Evolutionary conservation across 2,329 filamentous ascomycete genomes (phyloP), one percentile per base, ranked within the genome.

Genomic region (Phoma sp.): DNA sequence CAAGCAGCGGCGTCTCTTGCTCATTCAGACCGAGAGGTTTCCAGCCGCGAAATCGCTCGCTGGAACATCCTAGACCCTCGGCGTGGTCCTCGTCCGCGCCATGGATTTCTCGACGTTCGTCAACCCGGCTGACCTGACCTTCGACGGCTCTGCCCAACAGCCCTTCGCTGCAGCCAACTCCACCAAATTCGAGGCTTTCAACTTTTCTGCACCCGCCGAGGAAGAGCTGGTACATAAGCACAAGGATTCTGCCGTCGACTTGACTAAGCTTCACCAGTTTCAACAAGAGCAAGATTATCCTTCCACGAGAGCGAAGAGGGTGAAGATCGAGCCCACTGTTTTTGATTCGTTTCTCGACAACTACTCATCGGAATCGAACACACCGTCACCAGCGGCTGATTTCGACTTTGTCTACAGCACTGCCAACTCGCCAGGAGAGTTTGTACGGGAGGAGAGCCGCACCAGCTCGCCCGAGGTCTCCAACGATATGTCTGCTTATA

Each of bases 401-500:
- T 60, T 59, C 47, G 60, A 62, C 52, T 60, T 66, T 47, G 59
- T 72, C 39, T 73, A 71, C 51, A 70, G 70, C 64, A 64, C 65
- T 14, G 61, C 64, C 50, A 71, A 69, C 42, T 72, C 70, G 8
- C 70, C 70, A 4, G 65, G 68, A 14, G 69, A 67, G 44, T 70
- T 65, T 35, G 32, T 61, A 7, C 59, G 67, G 11, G 66, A 71
- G 14, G 61, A 65, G 40, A 72, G 68, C 57, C 68, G 65, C 29
- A 65, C 65, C 30, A 70, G 62, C 63, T 71, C 70, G 1, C 70
- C 68, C 11, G 69, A 68, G 9, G 62, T 65, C 22, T 61, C 60
- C 44, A 65, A 62, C 39, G 66, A 67, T 42, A 58, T 62, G 39
- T 40, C 59, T 14, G 30, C 43, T 3, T 46, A 55, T 29, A 60